Conservation (phyloP, 2,329 filamentous ascomycete species). For the Penicillium janthinellum region DNA sequence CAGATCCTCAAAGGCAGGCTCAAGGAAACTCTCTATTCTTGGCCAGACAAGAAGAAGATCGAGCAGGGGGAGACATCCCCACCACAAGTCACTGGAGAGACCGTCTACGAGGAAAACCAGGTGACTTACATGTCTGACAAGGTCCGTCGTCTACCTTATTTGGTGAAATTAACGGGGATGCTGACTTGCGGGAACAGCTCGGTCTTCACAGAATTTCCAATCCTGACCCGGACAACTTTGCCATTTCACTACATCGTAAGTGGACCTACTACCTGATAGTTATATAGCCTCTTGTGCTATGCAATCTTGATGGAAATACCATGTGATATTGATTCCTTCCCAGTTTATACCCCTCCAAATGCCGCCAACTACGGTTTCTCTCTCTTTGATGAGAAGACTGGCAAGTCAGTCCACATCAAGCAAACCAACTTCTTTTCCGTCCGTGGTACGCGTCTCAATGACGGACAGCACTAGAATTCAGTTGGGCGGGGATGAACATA, state of each 20-base stretch:
- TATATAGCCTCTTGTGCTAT: not conserved
- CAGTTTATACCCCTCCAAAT: conserved; percentile 84
- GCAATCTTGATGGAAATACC: not conserved
- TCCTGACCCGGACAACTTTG: conserved; percentile 68
- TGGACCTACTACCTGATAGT: conserved; percentile 10
- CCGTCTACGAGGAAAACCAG: conserved; percentile 67
- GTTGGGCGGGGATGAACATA: not conserved
- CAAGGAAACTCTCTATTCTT: conserved; percentile 78
- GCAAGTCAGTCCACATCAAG: conserved; percentile 69
- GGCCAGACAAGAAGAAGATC: conserved; percentile 57
- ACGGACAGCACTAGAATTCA: conserved; percentile 8
- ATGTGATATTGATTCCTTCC: conserved; percentile 1
- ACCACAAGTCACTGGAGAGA: conserved; percentile 67
- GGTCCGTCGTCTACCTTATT: conserved; percentile 31
- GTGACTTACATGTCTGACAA: conserved; percentile 90
- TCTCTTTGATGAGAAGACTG: conserved; percentile 76
- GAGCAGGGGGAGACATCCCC: conserved; percentile 53
- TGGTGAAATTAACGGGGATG: not conserved
- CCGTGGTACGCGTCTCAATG: conserved; percentile 42
- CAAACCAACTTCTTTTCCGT: conserved; percentile 74
- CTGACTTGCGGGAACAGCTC: conserved; percentile 52
- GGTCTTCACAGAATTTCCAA: conserved; percentile 84
- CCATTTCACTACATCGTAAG: conserved; percentile 78
- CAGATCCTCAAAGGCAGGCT: conserved; percentile 74
- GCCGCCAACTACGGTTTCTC: conserved; percentile 80